Percentiles rank a stretch among this genome's conserved stretches.
These are phyloP conservation scores for Populus pruinosa DNA, from an alignment of 345 rosid species.

Conservation along the genomic window DNA sequence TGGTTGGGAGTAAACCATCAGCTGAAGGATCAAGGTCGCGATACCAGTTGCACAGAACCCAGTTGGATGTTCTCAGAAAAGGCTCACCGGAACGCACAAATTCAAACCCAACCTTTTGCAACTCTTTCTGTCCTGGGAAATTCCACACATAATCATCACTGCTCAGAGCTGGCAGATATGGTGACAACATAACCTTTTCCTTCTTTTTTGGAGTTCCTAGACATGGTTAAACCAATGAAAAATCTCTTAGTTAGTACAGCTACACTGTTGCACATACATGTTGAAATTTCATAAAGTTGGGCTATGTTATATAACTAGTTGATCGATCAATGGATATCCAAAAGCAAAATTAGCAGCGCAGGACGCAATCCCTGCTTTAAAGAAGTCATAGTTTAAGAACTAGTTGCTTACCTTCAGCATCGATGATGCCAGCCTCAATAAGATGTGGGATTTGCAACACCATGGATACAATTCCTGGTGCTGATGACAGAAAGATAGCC, in stretches of 20 bases:
- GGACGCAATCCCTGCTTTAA: too few relatives aligned
- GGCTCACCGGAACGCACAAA: neutral
- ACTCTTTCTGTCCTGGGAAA: neutral
- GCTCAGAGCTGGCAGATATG: neutral
- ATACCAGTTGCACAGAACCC: neutral
- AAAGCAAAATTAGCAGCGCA: neutral
- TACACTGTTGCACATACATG: too few relatives aligned
- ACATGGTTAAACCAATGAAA: neutral
- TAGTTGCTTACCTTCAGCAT: constrained; percentile 7
- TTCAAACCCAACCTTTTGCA: neutral
- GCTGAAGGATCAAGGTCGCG: constrained; percentile 11
- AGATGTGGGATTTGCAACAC: constrained; percentile 10
- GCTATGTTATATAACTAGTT: too few relatives aligned
- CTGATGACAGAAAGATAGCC: neutral
- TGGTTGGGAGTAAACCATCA: neutral
- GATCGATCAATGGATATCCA: neutral
- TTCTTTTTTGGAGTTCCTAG: neutral
- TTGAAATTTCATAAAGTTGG: too few relatives aligned
- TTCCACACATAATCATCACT: constrained; percentile 2
- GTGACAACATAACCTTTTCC: constrained; percentile 1
- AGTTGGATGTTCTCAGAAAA: neutral
- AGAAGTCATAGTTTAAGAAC: neutral
- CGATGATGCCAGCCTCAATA: constrained; percentile 23
- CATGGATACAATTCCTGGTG: constrained; percentile 19
- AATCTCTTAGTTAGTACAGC: too few relatives aligned